Percentiles rank a stretch among this genome's conserved stretches.
Conservation (phyloP, 2,329 filamentous ascomycete species). For the Penicillium sp. region DNA sequence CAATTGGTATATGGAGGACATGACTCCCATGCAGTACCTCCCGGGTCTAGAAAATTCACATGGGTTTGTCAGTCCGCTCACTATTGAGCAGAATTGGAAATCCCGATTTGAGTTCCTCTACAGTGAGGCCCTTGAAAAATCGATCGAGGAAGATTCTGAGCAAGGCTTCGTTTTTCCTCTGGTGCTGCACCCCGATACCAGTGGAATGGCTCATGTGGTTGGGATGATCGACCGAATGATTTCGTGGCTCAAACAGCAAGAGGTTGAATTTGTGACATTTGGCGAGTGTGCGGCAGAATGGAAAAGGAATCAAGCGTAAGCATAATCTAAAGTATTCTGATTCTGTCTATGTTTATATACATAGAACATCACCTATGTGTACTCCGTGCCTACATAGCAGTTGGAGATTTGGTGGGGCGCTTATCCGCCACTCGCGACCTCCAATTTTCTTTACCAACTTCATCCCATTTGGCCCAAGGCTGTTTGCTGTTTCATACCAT, state of each 20-base stretch:
- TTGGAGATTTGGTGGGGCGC: background rate
- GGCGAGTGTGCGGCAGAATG: slow-evolving; percentile 27
- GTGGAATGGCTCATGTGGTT: slow-evolving; percentile 54
- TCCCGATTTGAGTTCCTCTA: slow-evolving; percentile 51
- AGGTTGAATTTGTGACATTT: slow-evolving; percentile 28
- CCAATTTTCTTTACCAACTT: slow-evolving; percentile 5
- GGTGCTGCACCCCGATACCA: slow-evolving; percentile 51
- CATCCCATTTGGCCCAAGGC: background rate
- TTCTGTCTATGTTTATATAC: background rate
- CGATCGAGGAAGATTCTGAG: slow-evolving; percentile 31
- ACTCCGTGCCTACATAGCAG: too few species aligned
- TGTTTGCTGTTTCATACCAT: slow-evolving; percentile 15
- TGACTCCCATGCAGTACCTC: slow-evolving; percentile 41
- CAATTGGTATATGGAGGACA: slow-evolving; percentile 42
- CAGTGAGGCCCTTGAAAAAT: slow-evolving; percentile 20
- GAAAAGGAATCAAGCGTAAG: slow-evolving; percentile 12
- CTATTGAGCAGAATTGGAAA: slow-evolving; percentile 54
- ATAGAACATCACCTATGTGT: too few species aligned
- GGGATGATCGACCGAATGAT: slow-evolving; percentile 50
- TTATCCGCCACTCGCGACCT: slow-evolving; percentile 4
- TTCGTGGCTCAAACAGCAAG: slow-evolving; percentile 41
- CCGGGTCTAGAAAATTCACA: slow-evolving; percentile 44
- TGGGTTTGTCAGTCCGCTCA: slow-evolving; percentile 50
- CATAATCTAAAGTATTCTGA: background rate
- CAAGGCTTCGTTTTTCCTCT: slow-evolving; percentile 40